phyloP scores from a whole-genome alignment of 768 basidiomycete species.

The Serpula lacrymans region DNA sequence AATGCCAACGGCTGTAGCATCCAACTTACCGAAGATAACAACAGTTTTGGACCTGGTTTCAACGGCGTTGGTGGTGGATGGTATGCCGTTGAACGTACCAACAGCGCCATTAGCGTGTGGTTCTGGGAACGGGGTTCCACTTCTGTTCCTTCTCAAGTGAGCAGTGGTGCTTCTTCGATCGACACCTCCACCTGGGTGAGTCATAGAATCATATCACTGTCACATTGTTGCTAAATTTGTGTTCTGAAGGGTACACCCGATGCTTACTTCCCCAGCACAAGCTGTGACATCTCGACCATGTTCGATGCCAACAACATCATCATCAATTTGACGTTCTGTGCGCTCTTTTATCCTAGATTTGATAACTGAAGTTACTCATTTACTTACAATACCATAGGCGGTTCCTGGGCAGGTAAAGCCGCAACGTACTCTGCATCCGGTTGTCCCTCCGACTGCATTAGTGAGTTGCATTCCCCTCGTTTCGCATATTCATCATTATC shows the following conservation, averaged over 20 bases:
- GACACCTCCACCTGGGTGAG: conserved; percentile 55
- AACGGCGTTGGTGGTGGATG: conserved; percentile 62
- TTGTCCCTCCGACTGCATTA: conserved; percentile 27
- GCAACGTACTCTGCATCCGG: conserved; percentile 24
- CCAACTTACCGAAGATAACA: conserved; percentile 27
- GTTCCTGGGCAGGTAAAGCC: conserved; percentile 25
- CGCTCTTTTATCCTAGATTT: no score
- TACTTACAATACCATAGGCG: conserved; percentile 19
- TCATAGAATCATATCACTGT: background rate
- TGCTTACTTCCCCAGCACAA: conserved; percentile 51
- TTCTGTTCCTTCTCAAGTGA: conserved; percentile 45
- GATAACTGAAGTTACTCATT: no score
- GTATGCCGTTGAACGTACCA: conserved; percentile 63
- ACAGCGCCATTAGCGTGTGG: conserved; percentile 60
- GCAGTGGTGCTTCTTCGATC: conserved; percentile 36
- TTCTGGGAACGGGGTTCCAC: conserved; percentile 58
- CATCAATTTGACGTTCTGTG: conserved; percentile 11
- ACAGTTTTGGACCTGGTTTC: conserved; percentile 56
- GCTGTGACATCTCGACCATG: conserved; percentile 30
- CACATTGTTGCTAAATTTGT: background rate
- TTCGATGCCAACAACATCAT: conserved; percentile 16
- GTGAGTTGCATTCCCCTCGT: conserved; percentile 12
- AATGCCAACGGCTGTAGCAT: conserved; percentile 49
- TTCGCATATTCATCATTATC: no score
- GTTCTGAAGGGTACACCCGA: conserved; percentile 45